Conservation (phyloP, 495 filamentous ascomycete species). For the Xylaria nigripes region DNA sequence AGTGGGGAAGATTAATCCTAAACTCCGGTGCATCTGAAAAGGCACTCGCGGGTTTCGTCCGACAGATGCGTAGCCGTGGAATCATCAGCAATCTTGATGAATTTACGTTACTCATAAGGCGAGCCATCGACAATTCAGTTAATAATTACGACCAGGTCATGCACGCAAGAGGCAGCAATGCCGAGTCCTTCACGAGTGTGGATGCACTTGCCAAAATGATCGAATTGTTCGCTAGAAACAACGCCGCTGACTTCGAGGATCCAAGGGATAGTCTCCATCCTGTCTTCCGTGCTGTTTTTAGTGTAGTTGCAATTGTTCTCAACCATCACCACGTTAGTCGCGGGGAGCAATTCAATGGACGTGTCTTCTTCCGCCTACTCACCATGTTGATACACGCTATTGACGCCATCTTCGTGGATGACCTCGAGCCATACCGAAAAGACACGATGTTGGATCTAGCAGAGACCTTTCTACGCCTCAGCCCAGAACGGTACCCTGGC, state of each 20-base stretch:
- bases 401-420: constrained; percentile 35
- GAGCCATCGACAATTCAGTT: constrained; percentile 72
- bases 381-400: constrained; percentile 70
- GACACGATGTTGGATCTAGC: constrained; percentile 67
- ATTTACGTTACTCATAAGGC: constrained; percentile 66
- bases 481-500: constrained; percentile 65
- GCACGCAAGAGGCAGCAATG: constrained; percentile 48
- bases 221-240: constrained; percentile 59
- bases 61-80: constrained; percentile 67
- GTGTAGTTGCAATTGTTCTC: constrained; percentile 68
- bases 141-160: constrained; percentile 60
- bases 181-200: constrained; percentile 64
- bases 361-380: constrained; percentile 87
- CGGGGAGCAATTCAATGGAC: constrained; percentile 74
- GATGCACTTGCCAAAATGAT: constrained; percentile 88
- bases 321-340: constrained; percentile 78
- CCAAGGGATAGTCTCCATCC: constrained; percentile 12
- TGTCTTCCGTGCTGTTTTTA: constrained; percentile 66
- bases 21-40: constrained; percentile 63
- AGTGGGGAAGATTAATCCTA: constrained; percentile 82
- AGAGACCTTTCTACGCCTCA: constrained; percentile 62
- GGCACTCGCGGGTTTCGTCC: constrained; percentile 66
- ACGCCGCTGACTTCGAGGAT: constrained; percentile 13
- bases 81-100: constrained; percentile 66
- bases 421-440: constrained; percentile 36